A percentile compares a stretch with the other conserved stretches of the same genome.
Conservation (phyloP, 441 rosid genomes). For the Erodium chrysanthum region DNA sequence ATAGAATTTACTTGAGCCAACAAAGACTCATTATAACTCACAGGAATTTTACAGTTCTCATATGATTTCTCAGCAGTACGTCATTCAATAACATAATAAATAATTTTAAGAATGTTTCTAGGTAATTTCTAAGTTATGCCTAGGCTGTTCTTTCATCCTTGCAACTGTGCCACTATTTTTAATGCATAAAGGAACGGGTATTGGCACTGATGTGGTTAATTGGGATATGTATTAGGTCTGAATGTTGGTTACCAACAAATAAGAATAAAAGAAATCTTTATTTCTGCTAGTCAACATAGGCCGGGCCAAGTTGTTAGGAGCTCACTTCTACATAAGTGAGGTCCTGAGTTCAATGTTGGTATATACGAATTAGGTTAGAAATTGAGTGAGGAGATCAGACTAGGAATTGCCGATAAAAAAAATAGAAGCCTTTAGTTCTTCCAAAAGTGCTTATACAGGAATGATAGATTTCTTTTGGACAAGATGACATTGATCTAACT, state of each 20-base stretch:
- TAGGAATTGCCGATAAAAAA: no score
- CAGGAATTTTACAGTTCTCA: no score
- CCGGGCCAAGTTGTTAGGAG: no score
- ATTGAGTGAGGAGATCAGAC: no score
- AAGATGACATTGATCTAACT: neutral
- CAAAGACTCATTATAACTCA: no score
- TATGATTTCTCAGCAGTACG: no score
- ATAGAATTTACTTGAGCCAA: no score
- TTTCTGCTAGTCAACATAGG: no score
- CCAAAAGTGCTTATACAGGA: neutral
- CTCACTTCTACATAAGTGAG: no score
- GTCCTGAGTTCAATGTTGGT: no score
- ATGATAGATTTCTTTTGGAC: neutral
- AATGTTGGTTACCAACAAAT: neutral
- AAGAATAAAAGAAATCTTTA: neutral
- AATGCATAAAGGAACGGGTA: neutral
- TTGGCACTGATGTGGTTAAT: neutral
- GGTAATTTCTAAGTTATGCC: neutral
- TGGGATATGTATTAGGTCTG: neutral
- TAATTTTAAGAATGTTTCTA: neutral
- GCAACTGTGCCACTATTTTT: neutral
- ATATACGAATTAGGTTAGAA: no score
- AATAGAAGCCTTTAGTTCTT: neutral
- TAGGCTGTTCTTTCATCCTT: no score
- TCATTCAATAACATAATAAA: neutral